Percentiles rank a stretch among this genome's conserved stretches.
phyloP scores from a whole-genome alignment of 495 filamentous ascomycete species.

The Aspergillus cristatus region DNA sequence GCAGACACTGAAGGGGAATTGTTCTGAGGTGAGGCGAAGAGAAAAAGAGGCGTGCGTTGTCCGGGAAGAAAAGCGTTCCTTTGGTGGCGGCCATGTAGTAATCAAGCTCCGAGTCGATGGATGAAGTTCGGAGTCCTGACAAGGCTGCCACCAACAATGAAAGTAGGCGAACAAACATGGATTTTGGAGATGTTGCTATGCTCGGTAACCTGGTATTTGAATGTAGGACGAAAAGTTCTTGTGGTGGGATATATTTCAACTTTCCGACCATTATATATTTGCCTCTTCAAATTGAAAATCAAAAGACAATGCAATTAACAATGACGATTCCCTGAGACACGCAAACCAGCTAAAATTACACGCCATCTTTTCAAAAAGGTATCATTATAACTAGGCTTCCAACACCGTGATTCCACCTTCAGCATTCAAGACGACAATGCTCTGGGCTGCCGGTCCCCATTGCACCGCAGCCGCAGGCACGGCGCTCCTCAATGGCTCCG shows the following conservation, averaged over 20 bases:
- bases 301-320: background rate
- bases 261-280: background rate
- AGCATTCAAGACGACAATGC: conserved; percentile 60
- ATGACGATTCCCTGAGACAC: conserved; percentile 2
- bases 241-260: too few relatives aligned
- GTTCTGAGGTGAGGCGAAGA: background rate
- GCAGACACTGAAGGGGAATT: background rate
- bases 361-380: conserved; percentile 8
- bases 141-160: background rate
- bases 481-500: conserved; percentile 70
- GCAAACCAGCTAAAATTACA: conserved; percentile 14
- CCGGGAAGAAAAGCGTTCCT: too few relatives aligned
- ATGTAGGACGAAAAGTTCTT: too few relatives aligned
- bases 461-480: conserved; percentile 60
- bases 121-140: background rate
- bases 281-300: background rate
- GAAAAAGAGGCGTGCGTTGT: background rate
- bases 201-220: too few relatives aligned
- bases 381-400: conserved; percentile 34
- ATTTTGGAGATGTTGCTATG: too few relatives aligned
- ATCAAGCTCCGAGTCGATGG: conserved; percentile 2
- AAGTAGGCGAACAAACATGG: too few relatives aligned
- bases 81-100: conserved; percentile 6
- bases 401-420: conserved; percentile 68
- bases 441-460: conserved; percentile 71